Conservation (phyloP, 2,329 filamentous ascomycete genomes). For the Ceratocystis diversiconidia region DNA sequence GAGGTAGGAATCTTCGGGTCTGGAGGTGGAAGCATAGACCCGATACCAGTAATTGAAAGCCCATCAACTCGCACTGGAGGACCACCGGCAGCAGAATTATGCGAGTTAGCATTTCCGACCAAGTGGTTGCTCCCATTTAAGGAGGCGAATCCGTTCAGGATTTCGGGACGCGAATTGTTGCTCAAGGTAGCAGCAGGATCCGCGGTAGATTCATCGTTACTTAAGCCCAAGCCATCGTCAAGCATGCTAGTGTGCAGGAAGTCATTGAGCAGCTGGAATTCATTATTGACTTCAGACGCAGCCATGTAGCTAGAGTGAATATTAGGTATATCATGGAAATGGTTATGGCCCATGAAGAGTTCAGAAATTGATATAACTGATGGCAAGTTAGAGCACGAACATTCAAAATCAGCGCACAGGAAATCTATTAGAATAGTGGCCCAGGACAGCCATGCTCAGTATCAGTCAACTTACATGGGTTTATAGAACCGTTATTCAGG, state of each 20-base stretch:
- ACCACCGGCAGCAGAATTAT: conserved; percentile 2
- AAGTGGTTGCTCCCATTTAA: not conserved
- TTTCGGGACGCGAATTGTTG: conserved; percentile 13
- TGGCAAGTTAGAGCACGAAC: not conserved
- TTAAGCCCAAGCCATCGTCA: conserved; percentile 48
- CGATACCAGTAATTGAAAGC: conserved; percentile 21
- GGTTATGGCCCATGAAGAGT: conserved; percentile 56
- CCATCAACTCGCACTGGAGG: not conserved
- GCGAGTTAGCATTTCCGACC: not conserved
- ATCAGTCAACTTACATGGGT: conserved; percentile 51
- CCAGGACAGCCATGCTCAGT: not conserved
- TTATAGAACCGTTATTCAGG: conserved; percentile 40
- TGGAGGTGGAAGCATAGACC: conserved; percentile 36
- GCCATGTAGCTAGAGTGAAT: conserved; percentile 94
- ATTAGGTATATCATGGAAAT: conserved; percentile 87
- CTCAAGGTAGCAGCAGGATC: conserved; percentile 21
- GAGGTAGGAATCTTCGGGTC: conserved; percentile 19
- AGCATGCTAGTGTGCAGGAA: conserved; percentile 85
- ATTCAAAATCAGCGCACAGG: not conserved
- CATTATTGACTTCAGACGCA: conserved; percentile 78
- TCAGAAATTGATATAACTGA: conserved; percentile 11
- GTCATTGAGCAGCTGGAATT: conserved; percentile 93
- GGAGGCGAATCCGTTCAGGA: conserved; percentile 11
- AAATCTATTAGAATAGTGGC: not conserved
- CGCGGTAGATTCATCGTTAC: conserved; percentile 24